A percentile compares a stretch with the other conserved stretches of the same genome.
These are phyloP conservation scores for Telopea speciosissima DNA, from an alignment of 177 flowering plant species.

Conservation along the genomic window DNA sequence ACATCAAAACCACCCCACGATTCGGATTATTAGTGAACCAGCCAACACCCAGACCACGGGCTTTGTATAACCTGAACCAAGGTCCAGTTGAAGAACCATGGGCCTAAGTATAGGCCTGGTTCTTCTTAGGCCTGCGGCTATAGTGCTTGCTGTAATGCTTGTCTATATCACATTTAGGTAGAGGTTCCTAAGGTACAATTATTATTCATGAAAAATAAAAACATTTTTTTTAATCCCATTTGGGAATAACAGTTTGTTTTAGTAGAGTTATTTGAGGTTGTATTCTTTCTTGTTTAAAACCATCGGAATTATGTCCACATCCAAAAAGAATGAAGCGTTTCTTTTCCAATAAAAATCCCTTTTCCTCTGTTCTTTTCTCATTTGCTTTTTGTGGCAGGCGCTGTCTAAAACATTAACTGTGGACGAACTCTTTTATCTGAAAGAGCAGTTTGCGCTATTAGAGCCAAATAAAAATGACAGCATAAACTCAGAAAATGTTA, in stretches of 20 bases:
- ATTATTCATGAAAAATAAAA: too few species aligned
- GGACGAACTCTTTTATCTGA: constrained; percentile 77
- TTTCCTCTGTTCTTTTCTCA: not conserved
- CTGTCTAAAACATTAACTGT: constrained; percentile 76
- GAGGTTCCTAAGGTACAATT: too few species aligned
- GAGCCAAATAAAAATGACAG: constrained; percentile 70
- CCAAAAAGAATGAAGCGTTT: not conserved
- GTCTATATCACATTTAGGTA: too few species aligned
- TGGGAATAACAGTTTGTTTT: not conserved
- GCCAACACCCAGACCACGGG: too few species aligned
- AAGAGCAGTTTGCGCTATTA: constrained; percentile 74
- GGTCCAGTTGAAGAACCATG: too few species aligned
- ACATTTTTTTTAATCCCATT: too few species aligned
- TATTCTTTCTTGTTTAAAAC: not conserved
- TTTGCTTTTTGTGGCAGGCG: constrained; percentile 46
- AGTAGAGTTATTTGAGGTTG: not conserved
- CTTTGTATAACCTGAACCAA: too few species aligned
- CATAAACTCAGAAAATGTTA: constrained; percentile 65
- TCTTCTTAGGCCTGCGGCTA: too few species aligned
- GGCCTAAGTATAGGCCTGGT: too few species aligned
- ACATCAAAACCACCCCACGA: too few species aligned
- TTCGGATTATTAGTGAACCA: too few species aligned
- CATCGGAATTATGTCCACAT: not conserved
- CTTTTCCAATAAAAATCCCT: not conserved
- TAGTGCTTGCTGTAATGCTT: too few species aligned